Percentiles rank a stretch among this genome's conserved stretches.
These are phyloP conservation scores for Leishmania braziliensis DNA, from an alignment of 208 protist species.

Conservation along the genomic window DNA sequence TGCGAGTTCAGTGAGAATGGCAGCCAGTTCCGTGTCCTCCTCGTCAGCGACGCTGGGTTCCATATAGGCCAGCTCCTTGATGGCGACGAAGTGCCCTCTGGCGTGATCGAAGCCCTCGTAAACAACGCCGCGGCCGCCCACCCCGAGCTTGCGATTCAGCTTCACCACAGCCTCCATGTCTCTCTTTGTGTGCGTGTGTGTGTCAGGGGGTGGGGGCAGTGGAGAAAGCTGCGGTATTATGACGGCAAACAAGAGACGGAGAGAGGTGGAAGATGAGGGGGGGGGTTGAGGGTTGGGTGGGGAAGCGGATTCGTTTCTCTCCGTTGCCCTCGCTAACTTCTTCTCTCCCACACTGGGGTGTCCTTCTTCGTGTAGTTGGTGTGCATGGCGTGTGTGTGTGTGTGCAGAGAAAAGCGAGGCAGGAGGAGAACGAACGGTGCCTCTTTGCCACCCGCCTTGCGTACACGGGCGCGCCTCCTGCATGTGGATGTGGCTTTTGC, in stretches of 20 bases:
- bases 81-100: conserved; percentile 81
- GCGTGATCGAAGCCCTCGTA: conserved; percentile 86
- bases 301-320: too few species aligned
- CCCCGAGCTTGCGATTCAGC: conserved; percentile 77
- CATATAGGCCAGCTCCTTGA: conserved; percentile 85
- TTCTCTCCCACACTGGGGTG: too few species aligned
- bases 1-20: conserved; percentile 75
- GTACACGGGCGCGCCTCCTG: background rate
- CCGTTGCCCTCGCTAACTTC: background rate
- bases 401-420: background rate
- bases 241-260: background rate
- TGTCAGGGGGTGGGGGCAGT: background rate
- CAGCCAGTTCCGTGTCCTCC: conserved; percentile 29
- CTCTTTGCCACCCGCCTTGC: background rate
- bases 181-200: background rate
- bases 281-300: background rate
- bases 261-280: background rate
- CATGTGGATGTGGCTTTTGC: background rate
- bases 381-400: background rate
- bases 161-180: conserved; percentile 44
- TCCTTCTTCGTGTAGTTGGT: background rate
- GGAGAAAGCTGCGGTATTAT: background rate
- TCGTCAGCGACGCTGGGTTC: conserved; percentile 30
- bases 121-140: conserved; percentile 75
- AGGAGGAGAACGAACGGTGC: background rate